phyloP scores from a whole-genome alignment of 176 grass and related monocot genomes.

The Oryza brachyantha region DNA sequence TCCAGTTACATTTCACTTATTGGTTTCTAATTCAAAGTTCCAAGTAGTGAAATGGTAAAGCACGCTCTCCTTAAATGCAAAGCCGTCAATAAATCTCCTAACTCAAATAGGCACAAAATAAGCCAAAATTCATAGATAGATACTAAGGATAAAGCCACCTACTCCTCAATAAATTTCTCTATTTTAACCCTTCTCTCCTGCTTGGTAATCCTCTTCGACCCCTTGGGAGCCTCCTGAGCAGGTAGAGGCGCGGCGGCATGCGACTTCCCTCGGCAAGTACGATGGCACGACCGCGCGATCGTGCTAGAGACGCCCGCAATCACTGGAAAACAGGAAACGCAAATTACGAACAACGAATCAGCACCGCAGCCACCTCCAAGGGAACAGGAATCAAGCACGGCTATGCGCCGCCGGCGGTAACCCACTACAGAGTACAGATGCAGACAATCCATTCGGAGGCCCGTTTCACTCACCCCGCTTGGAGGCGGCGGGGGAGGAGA shows the following conservation, averaged over 20 bases:
- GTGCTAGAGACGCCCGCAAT: constrained; percentile 38
- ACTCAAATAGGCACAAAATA: neutral
- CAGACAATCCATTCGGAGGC: neutral
- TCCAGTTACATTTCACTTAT: neutral
- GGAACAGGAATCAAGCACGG: neutral
- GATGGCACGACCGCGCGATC: constrained; percentile 30
- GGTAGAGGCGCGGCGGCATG: constrained; percentile 49
- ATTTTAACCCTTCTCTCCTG: constrained; percentile 41
- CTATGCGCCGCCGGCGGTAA: neutral
- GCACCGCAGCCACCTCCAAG: neutral
- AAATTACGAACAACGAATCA: neutral
- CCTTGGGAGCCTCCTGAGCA: constrained; percentile 39
- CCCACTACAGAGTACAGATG: neutral
- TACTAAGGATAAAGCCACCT: neutral
- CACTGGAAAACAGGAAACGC: constrained; percentile 30
- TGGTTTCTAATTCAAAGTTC: neutral
- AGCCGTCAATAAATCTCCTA: neutral
- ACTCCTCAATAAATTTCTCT: constrained; percentile 61
- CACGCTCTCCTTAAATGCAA: constrained; percentile 9
- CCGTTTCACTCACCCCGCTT: constrained; percentile 48
- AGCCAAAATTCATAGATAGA: neutral
- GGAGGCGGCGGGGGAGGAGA: constrained; percentile 42
- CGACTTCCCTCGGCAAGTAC: constrained; percentile 45
- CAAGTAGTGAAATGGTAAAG: neutral
- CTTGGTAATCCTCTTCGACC: constrained; percentile 34